Percentiles rank a stretch among this genome's conserved stretches.
phyloP scores from a whole-genome alignment of 2,329 filamentous ascomycete genomes.

The Colletotrichum sp. region DNA sequence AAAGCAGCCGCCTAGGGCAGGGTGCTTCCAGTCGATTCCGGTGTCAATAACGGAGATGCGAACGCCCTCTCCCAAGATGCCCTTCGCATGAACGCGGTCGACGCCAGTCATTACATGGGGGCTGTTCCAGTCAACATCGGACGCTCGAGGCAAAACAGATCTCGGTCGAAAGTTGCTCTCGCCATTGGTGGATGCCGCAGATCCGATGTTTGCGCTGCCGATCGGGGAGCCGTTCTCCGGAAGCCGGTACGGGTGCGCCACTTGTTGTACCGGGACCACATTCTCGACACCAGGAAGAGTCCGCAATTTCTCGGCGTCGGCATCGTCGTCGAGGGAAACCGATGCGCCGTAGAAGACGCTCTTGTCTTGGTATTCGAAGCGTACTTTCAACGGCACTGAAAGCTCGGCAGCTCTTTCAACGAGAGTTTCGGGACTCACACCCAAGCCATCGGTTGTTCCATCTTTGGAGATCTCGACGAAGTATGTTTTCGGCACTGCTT shows the following conservation, averaged over 20 bases:
- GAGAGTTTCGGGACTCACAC: neutral
- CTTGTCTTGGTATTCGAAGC: conserved; percentile 1
- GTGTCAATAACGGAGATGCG: conserved; percentile 13
- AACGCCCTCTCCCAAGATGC: neutral
- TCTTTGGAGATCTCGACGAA: neutral
- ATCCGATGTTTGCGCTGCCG: neutral
- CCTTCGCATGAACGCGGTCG: conserved; percentile 1
- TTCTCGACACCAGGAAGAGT: neutral
- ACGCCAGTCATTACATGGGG: conserved; percentile 13
- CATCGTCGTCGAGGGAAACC: neutral
- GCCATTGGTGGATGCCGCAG: no score
- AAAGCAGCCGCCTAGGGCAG: conserved; percentile 4
- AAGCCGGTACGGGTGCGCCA: neutral
- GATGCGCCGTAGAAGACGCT: conserved; percentile 3
- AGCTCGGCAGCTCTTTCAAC: neutral
- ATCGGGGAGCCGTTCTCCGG: neutral
- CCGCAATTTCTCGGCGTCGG: neutral
- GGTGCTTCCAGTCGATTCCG: conserved; percentile 10
- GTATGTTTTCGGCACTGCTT: neutral
- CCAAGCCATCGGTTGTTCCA: neutral
- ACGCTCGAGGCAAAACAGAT: neutral
- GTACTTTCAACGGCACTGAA: neutral
- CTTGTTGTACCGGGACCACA: neutral
- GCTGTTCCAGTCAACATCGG: neutral
- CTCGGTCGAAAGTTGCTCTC: neutral